phyloP scores from a whole-genome alignment of 2,329 filamentous ascomycete genomes.

The Trichoderma cornu-damae region DNA sequence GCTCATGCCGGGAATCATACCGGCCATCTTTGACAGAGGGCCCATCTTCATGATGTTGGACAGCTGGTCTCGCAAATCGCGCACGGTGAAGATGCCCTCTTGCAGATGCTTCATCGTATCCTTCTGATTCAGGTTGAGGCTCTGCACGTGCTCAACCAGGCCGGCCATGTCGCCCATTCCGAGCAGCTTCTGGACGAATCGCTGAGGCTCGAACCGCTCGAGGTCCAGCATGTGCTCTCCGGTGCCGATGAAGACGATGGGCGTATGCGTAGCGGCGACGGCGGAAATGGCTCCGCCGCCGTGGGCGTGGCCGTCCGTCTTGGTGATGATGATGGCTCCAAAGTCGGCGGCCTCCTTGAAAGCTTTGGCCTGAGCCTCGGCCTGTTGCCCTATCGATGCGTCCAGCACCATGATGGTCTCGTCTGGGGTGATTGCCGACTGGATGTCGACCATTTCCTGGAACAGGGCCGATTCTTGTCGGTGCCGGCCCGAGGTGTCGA shows the following conservation, averaged over 20 bases:
- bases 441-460: conserved; percentile 96
- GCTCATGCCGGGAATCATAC: conserved; percentile 95
- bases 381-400: conserved; percentile 91
- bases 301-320: conserved; percentile 92
- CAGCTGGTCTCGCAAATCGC: conserved; percentile 90
- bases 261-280: conserved; percentile 91
- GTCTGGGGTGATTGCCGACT: conserved; percentile 81
- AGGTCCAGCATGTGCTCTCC: conserved; percentile 96
- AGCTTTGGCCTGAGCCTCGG: conserved; percentile 87
- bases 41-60: conserved; percentile 99
- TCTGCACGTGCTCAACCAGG: conserved; percentile 92
- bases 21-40: conserved; percentile 91
- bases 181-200: conserved; percentile 88
- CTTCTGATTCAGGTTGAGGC: conserved; percentile 91
- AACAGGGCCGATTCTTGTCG: conserved; percentile 93
- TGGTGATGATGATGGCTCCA: conserved; percentile 97
- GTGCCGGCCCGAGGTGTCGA: conserved; percentile 93
- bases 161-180: conserved; percentile 98
- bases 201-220: conserved; percentile 85
- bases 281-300: conserved; percentile 97
- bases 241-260: conserved; percentile 96
- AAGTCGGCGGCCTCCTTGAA: conserved; percentile 98
- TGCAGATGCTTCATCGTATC: conserved; percentile 99
- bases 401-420: conserved; percentile 99
- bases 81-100: conserved; percentile 91